Percentiles rank a stretch among this genome's conserved stretches.
Conservation (phyloP, 2,329 filamentous ascomycete genomes). For the Xylaria sp. region DNA sequence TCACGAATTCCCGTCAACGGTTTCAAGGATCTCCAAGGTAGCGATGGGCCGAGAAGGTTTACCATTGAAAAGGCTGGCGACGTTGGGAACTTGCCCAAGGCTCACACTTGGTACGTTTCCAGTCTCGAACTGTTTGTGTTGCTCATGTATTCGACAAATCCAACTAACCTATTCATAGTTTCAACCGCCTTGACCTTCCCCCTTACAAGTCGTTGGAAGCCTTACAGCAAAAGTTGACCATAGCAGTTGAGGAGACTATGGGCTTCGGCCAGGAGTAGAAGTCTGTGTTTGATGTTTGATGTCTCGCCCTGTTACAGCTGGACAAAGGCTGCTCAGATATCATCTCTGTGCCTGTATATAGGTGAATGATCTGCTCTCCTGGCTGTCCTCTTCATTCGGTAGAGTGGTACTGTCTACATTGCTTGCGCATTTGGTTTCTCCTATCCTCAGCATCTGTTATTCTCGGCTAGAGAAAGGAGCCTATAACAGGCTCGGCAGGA, state of each 20-base stretch:
- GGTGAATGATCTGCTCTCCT: conserved; percentile 38
- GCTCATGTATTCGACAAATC: conserved; percentile 8
- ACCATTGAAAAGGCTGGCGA: conserved; percentile 99
- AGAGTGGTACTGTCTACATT: conserved; percentile 10
- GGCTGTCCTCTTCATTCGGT: conserved; percentile 6
- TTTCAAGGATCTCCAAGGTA: conserved; percentile 98
- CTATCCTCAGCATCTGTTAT: conserved; percentile 3
- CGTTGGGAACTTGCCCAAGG: conserved; percentile 89
- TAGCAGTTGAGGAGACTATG: conserved; percentile 98
- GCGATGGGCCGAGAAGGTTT: conserved; percentile 92
- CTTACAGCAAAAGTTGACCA: conserved; percentile 89
- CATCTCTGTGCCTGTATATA: conserved; percentile 41
- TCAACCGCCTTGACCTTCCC: conserved; percentile 95
- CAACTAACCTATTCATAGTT: conserved; percentile 65
- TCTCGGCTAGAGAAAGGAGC: conserved; percentile 8
- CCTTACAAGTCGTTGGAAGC: conserved; percentile 90
- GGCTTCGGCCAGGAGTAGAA: conserved; percentile 95
- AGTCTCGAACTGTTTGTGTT: neutral
- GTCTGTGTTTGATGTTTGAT: conserved; percentile 33
- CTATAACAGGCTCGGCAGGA: conserved; percentile 15
- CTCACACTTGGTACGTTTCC: conserved; percentile 87
- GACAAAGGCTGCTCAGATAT: conserved; percentile 8
- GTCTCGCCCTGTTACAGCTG: conserved; percentile 30
- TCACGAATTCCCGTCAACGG: conserved; percentile 98
- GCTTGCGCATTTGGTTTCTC: conserved; percentile 24